These are phyloP conservation scores for Termitomyces sp. DNA, from an alignment of 768 basidiomycete genomes.

Conservation along the genomic window DNA sequence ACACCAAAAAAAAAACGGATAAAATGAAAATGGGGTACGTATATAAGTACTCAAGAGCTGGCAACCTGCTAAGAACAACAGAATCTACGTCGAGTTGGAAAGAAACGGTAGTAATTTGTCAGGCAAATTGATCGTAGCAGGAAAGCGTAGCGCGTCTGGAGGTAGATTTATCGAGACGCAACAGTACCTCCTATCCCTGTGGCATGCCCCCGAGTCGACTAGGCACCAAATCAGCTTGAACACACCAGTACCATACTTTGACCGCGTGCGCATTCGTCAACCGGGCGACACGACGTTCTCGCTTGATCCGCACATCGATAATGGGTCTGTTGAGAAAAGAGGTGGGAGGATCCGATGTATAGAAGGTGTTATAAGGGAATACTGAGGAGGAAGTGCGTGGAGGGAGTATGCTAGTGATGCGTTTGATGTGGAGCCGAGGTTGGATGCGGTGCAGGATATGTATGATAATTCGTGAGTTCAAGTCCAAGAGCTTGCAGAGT, in stretches of 20 bases:
- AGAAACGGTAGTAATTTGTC: no score
- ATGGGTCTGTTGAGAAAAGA: constrained; percentile 49
- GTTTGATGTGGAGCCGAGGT: constrained; percentile 43
- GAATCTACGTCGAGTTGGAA: no score
- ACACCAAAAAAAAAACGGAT: no score
- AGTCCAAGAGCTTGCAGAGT: not conserved
- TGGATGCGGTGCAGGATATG: constrained; percentile 55
- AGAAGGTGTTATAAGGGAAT: constrained; percentile 40
- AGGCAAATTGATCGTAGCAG: no score
- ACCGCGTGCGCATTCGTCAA: constrained; percentile 68
- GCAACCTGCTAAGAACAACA: no score
- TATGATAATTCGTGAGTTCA: constrained; percentile 53
- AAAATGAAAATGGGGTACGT: no score
- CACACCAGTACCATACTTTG: constrained; percentile 72
- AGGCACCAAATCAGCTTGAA: constrained; percentile 35
- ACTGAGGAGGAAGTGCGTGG: constrained; percentile 42
- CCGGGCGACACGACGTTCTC: constrained; percentile 70
- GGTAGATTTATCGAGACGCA: constrained; percentile 64
- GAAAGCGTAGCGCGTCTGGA: no score
- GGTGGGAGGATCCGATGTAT: constrained; percentile 50
- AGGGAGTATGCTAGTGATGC: constrained; percentile 37
- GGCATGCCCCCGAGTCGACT: constrained; percentile 42
- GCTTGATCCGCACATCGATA: constrained; percentile 59
- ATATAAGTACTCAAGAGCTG: no score
- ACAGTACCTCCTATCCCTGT: constrained; percentile 51